phyloP scores from a whole-genome alignment of 2,329 filamentous ascomycete species.

The Ustilaginoidea virens region DNA sequence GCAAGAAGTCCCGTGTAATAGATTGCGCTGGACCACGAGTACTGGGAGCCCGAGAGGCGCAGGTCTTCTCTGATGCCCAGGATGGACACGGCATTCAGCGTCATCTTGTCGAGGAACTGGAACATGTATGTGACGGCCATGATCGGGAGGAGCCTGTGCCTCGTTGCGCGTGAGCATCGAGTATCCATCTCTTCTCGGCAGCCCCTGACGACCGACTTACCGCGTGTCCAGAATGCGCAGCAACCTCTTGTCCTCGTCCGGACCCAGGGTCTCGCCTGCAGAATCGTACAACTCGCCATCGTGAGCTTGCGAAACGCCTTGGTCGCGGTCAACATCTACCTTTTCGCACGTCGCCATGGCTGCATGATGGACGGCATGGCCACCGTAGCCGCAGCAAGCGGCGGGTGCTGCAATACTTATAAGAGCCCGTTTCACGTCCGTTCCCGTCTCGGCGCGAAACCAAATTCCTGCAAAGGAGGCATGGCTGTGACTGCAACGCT shows the following conservation, averaged over 20 bases:
- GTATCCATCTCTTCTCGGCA: conserved; percentile 17
- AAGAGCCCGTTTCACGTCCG: too few relatives aligned
- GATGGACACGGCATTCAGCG: conserved; percentile 33
- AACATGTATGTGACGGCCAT: conserved; percentile 39
- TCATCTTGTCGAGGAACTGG: conserved; percentile 46
- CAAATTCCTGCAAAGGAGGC: too few relatives aligned
- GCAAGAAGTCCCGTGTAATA: conserved; percentile 36
- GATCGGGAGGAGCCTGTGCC: conserved; percentile 30
- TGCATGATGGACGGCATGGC: too few relatives aligned
- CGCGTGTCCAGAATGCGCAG: conserved; percentile 41
- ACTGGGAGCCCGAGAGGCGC: conserved; percentile 29
- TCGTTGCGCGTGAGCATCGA: neutral
- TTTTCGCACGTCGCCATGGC: conserved; percentile 1
- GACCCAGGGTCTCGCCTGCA: conserved; percentile 6
- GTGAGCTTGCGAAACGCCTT: neutral
- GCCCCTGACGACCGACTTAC: conserved; percentile 22
- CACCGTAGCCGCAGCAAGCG: too few relatives aligned
- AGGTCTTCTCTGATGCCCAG: conserved; percentile 32
- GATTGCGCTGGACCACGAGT: conserved; percentile 33
- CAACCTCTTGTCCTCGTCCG: conserved; percentile 30
- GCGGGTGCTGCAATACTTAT: too few relatives aligned
- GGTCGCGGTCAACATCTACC: neutral
- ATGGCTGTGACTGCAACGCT: too few relatives aligned
- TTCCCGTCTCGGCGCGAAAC: too few relatives aligned
- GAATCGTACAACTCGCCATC: neutral